phyloP scores from a whole-genome alignment of 495 filamentous ascomycete species.

The Aspergillus hancockii region DNA sequence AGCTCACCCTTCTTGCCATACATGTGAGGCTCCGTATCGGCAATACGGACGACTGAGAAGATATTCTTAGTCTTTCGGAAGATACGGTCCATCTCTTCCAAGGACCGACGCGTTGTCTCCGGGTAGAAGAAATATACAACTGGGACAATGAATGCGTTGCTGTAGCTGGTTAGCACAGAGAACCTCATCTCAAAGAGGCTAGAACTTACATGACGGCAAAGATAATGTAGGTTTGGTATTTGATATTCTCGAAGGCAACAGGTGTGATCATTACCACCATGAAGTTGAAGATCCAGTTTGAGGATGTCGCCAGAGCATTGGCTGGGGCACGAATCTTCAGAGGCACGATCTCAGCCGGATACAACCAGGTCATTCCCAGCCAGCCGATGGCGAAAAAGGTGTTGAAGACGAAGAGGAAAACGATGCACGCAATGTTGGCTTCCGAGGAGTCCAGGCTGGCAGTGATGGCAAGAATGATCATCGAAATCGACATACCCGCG shows the following conservation, averaged over 20 bases:
- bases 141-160: slow-evolving; percentile 70
- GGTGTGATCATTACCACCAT: slow-evolving; percentile 74
- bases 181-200: not conserved
- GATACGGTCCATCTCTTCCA: slow-evolving; percentile 78
- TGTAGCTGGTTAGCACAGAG: slow-evolving; percentile 26
- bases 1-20: slow-evolving; percentile 73
- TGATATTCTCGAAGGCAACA: slow-evolving; percentile 64
- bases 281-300: slow-evolving; percentile 53
- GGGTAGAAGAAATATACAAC: slow-evolving; percentile 76
- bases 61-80: slow-evolving; percentile 62
- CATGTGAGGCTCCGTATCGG: slow-evolving; percentile 60
- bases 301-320: slow-evolving; percentile 67
- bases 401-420: slow-evolving; percentile 74
- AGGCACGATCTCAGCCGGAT: slow-evolving; percentile 71
- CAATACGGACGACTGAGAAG: slow-evolving; percentile 62
- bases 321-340: slow-evolving; percentile 72
- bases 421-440: slow-evolving; percentile 50
- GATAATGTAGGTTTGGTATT: slow-evolving; percentile 74
- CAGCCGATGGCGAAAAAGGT: slow-evolving; percentile 77
- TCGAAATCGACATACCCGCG: slow-evolving; percentile 66
- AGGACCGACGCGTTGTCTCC: slow-evolving; percentile 69
- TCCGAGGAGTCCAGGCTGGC: slow-evolving; percentile 28
- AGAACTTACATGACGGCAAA: slow-evolving; percentile 66
- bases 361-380: slow-evolving; percentile 78
- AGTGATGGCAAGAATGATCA: slow-evolving; percentile 64